These are phyloP conservation scores for Aspergillus fumigatiaffinis DNA, from an alignment of 2,329 filamentous ascomycete genomes.

Conservation along the genomic window DNA sequence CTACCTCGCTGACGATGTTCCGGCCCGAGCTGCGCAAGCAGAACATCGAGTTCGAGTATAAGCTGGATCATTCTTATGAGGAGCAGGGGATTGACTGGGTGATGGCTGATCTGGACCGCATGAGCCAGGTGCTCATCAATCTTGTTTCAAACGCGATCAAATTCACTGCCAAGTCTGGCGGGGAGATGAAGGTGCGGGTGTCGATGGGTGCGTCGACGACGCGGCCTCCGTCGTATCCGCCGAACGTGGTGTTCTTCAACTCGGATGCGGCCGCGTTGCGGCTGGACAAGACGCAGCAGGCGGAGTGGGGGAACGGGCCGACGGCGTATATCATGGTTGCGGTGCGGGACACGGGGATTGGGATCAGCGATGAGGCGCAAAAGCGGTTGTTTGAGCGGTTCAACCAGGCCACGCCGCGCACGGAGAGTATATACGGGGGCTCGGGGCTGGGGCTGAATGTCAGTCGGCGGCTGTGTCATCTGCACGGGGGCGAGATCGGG, in stretches of 20 bases:
- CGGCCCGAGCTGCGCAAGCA: conserved; percentile 68
- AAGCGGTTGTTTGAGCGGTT: conserved; percentile 74
- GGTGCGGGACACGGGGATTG: conserved; percentile 73
- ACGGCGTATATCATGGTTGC: conserved; percentile 66
- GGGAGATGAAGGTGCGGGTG: conserved; percentile 43
- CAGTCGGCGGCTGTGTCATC: conserved; percentile 70
- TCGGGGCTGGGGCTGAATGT: conserved; percentile 77
- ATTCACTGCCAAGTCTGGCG: conserved; percentile 60
- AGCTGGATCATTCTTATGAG: conserved; percentile 59
- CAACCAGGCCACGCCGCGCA: conserved; percentile 70
- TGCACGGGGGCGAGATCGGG: conserved; percentile 76
- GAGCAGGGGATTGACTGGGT: conserved; percentile 62
- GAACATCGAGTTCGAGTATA: conserved; percentile 63
- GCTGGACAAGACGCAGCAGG: conserved; percentile 32
- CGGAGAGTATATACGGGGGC: conserved; percentile 74
- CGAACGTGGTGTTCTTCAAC: conserved; percentile 33
- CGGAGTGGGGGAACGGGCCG: conserved; percentile 56
- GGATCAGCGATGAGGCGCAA: conserved; percentile 67
- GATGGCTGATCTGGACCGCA: conserved; percentile 65
- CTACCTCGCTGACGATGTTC: conserved; percentile 71
- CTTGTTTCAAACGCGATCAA: conserved; percentile 78
- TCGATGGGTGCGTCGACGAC: conserved; percentile 49
- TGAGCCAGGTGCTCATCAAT: conserved; percentile 77
- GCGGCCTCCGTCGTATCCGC: conserved; percentile 42
- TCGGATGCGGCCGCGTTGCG: conserved; percentile 15